Evolutionary conservation across 2,329 filamentous ascomycete species (phyloP), one percentile per base, ranked within the genome.

Genomic region (Cytospora mali): DNA sequence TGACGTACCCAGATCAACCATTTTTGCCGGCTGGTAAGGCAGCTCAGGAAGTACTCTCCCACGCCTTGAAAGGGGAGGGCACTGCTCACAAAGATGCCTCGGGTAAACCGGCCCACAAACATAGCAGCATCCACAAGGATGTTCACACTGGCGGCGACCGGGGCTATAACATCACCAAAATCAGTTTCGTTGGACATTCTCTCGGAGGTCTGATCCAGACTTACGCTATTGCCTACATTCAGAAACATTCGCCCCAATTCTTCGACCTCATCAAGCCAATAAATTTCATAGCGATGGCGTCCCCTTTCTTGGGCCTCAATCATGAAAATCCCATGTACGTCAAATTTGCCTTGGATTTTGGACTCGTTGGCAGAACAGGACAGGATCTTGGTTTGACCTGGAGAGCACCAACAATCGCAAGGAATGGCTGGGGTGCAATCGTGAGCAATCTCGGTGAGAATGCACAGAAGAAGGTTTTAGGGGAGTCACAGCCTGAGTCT

Each of bases 251-350:
- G 0, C 94, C 94, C 1, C 80, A 88, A 11, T 98, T 98, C 74
- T 98, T 98, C 70, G 84, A 93, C 55, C 79, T 87, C 6, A 96
- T 97, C 69, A 85, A 87, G 67, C 94, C 94, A 0, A 81, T 97
- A 73, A 97, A 97, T 73, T 98, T 98, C 71, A 89, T 98, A 67
- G 84, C 90, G 29, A 79, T 98, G 68, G 93, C 94, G 18, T 89
- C 93, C 0, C 94, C 94, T 0, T 92, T 97, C 68, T 79, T 98
- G 1, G 94, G 94, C 0, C 79, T 98, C 42, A 98, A 94, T 75
- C 97, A 99, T 73, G 95, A 99, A 73, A 99, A 99, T 69, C 95
- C 95, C 0, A 82, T 98, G 62, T 99, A 99, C 73, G 91, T 99
- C 75, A 96, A 93, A 71, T 98, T 99, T 74, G 95, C 95, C 0